phyloP scores from a whole-genome alignment of 2,329 filamentous ascomycete genomes.

The Botrytis deweyae region DNA sequence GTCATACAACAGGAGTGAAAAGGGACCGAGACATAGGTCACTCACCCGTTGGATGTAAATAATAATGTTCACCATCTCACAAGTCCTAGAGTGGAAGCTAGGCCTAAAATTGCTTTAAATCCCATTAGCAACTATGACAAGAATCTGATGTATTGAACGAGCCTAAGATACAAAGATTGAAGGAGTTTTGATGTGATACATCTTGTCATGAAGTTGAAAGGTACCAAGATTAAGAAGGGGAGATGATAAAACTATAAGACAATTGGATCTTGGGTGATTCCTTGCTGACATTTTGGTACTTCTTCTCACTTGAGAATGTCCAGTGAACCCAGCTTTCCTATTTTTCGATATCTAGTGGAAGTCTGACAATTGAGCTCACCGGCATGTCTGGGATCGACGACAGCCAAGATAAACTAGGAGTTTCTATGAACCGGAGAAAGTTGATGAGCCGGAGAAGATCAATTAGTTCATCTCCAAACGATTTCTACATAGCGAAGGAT shows the following conservation, averaged over 20 bases:
- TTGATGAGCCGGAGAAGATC: neutral
- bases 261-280: too few species aligned
- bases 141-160: neutral
- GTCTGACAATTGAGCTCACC: neutral
- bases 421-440: neutral
- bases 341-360: neutral
- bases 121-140: neutral
- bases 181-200: neutral
- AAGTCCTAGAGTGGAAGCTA: neutral
- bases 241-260: neutral
- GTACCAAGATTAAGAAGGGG: neutral
- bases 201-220: neutral
- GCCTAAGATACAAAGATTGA: neutral
- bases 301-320: neutral
- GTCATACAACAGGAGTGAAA: neutral
- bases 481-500: neutral
- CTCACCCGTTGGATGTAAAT: neutral
- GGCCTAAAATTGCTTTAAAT: neutral
- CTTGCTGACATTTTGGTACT: neutral
- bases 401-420: neutral
- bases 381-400: neutral
- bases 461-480: neutral
- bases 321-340: neutral
- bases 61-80: neutral
- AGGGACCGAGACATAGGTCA: neutral